Evolutionary conservation across 176 grass and related monocot genomes (phyloP), one percentile per base, ranked within the genome.

Genomic region (Thalia dealbata): DNA sequence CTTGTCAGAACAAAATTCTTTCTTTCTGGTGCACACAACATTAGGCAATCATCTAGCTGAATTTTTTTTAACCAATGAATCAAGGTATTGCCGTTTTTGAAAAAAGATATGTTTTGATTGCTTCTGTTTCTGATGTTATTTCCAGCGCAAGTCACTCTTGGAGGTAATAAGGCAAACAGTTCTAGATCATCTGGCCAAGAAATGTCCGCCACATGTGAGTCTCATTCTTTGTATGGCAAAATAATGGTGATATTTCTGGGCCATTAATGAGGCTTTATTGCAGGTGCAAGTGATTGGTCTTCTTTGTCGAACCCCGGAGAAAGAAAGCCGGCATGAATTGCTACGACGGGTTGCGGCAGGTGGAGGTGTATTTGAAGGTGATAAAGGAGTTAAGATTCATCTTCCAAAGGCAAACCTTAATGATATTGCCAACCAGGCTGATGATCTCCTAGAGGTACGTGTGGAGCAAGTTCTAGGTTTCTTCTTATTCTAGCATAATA

Each of bases 241-340:
- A 3, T 11, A 30, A 18, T 63, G 1, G n/a, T 48, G 45, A 72
- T 60, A 43, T 43, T 45, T 68, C 4, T 68, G 38, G 21, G 10
- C 50, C 14, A 29, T 30, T 72, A 52, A 72, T 30, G 28, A 10
- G 16, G 70, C 1, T 55, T 16, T 18, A 3, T 72, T 29, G 52
- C 79, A 97, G 93, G 93, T 97, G 72, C 93, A 97, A 77, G 89
- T 97, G 81, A 86, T 97, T 72, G 93, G 93, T 62, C 93, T 97
- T 61, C 93, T 97, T 83, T 97, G 93, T 73, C 93, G 82, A 78
- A 97, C 87, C 66, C 84, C 91, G 75, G 78, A 92, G 59, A 97
- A 92, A 58, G 93, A 97, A n/a, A 90, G 83, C 61, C 92, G 93
- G 15, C 85, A 86, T 60, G 93, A 92, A 86, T 81, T 96, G 70